Evolutionary conservation across 768 basidiomycete genomes (phyloP), one percentile per base, ranked within the genome.

Genomic region (Antrodiella citrinella): DNA sequence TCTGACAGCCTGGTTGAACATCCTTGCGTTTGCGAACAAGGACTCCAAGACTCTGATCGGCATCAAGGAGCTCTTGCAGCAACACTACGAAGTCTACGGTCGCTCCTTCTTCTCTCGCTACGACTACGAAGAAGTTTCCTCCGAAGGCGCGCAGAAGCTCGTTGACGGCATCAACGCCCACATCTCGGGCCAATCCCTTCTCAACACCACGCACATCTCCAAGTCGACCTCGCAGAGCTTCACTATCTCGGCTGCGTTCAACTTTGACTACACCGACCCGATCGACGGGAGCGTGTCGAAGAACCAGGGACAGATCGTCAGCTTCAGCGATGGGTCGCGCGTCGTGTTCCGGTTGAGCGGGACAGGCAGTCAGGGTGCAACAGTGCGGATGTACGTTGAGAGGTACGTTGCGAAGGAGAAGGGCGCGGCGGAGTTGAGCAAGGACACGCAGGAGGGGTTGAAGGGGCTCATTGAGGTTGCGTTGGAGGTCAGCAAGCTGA

Each of bases 61-160:
- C 10, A 96, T 99, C 70, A 94, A 92, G 54, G 93, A 97, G 62
- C 71, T 99, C 53, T 79, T 95, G 19, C 74, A 81, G 58, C 79
- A 78, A 61, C 92, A 94, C 74, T 99, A 97, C 71, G 75, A 78
- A 54, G 83, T 77, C 60, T 98, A 99, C 67, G 96, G 96, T 41
- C 91, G 96, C 52, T 92, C 86, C 44, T 98, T 96, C 82, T 99
- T 99, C 78, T 94, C 89, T 59, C 86, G 94, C 54, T 98, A 99
- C 69, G 96, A 99, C 70, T 99, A 99, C 72, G 96, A 99, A 65
- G 96, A 98, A 66, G 91, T 96, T 43, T 77, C 90, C 2, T 91
- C 93, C 0, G 88, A 87, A 30, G 91, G 88, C 25, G 96, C 96
- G 42, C 80, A 89, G 60, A 81, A 82, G 54, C 74, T 99, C 55